These are phyloP conservation scores for Beauveria australis DNA, from an alignment of 2,329 filamentous ascomycete species.

Conservation along the genomic window DNA sequence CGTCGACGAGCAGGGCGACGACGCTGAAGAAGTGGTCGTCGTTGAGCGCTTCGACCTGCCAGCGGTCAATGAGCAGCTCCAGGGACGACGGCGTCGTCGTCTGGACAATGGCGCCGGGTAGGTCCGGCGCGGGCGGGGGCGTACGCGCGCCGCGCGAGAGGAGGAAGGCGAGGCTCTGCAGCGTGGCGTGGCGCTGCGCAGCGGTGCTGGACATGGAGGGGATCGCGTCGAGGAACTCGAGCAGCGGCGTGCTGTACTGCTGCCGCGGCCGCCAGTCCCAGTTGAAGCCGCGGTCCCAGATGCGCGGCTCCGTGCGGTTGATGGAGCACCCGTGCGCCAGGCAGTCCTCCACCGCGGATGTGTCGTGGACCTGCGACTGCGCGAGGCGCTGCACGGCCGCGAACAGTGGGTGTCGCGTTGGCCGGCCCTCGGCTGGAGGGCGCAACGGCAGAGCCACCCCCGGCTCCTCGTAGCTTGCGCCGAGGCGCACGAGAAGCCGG, in stretches of 20 bases:
- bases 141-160: not conserved
- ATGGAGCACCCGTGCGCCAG: not conserved
- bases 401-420: not conserved
- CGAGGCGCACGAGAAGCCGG: not conserved
- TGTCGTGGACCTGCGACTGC: not conserved
- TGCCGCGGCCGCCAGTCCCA: constrained; percentile 3
- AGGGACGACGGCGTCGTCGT: not conserved
- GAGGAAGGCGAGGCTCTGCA: not conserved
- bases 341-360: not conserved
- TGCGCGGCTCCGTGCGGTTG: not conserved
- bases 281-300: constrained; percentile 3
- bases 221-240: not conserved
- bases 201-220: not conserved
- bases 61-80: constrained; percentile 2
- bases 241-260: not conserved
- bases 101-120: not conserved
- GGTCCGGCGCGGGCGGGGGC: not conserved
- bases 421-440: not conserved
- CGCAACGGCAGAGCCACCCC: not conserved
- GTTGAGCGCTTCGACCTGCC: not conserved
- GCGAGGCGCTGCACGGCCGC: not conserved
- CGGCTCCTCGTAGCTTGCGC: not conserved
- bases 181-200: not conserved
- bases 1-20: not conserved
- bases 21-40: constrained; percentile 2